Evolutionary conservation across 2,329 filamentous ascomycete species (phyloP).

Genomic region (Trichoderma koningiopsis): DNA sequence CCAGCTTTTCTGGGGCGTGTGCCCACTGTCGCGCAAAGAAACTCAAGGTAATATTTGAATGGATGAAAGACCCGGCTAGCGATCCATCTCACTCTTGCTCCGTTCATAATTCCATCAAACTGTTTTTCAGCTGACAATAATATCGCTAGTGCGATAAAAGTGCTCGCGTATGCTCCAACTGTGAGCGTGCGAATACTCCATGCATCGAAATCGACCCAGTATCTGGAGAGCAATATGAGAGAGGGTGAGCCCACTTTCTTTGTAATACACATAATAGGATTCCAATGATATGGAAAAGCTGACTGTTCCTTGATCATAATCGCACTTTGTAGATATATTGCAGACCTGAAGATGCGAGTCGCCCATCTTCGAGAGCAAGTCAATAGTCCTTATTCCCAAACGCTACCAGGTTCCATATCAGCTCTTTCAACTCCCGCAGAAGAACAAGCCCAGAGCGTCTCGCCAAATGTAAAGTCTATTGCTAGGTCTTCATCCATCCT

Average conservation of each 20-base stretch:
- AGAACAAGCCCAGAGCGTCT: neutral
- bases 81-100: neutral
- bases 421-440: constrained; percentile 4
- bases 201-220: constrained; percentile 21
- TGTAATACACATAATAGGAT: neutral
- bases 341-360: constrained; percentile 19
- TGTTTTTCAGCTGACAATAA: neutral
- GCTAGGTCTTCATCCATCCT: neutral
- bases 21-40: constrained; percentile 20
- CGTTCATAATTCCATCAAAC: neutral
- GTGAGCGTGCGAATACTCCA: constrained; percentile 9
- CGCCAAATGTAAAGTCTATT: neutral
- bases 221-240: constrained; percentile 22
- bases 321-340: constrained; percentile 14
- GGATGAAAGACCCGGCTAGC: neutral
- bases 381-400: neutral
- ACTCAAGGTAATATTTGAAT: constrained; percentile 8
- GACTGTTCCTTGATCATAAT: neutral
- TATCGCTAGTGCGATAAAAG: constrained; percentile 10
- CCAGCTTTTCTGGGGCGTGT: constrained; percentile 23
- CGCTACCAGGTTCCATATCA: neutral
- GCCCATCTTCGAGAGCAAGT: constrained; percentile 7
- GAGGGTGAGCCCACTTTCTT: constrained; percentile 3
- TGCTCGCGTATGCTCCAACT: constrained; percentile 21
- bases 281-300: neutral